Conservation (phyloP, 2,329 filamentous ascomycete species). For the Aspergillus sergii region DNA sequence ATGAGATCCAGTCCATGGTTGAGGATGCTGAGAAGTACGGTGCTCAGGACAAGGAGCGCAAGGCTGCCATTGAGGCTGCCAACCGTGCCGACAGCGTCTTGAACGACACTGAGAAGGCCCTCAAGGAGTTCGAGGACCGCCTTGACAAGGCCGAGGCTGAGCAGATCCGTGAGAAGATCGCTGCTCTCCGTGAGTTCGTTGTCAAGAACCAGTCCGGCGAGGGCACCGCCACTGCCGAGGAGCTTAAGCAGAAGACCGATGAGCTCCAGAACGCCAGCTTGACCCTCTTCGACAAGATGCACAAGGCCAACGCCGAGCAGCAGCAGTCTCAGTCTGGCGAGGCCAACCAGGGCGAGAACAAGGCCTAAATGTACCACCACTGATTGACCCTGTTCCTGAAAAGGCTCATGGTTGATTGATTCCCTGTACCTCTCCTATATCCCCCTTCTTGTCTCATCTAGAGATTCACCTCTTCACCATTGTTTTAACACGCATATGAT, state of each 20-base stretch:
- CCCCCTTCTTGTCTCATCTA: constrained; percentile 25
- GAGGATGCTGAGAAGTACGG: constrained; percentile 96
- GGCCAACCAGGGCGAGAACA: constrained; percentile 64
- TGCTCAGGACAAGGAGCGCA: constrained; percentile 94
- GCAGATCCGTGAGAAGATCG: constrained; percentile 91
- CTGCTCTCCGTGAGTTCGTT: constrained; percentile 81
- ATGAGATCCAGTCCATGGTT: constrained; percentile 97
- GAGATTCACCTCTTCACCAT: constrained; percentile 28
- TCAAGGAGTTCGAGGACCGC: constrained; percentile 94
- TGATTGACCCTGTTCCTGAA: constrained; percentile 18
- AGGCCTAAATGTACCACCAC: constrained; percentile 54
- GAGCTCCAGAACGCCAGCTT: constrained; percentile 94
- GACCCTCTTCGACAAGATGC: constrained; percentile 99
- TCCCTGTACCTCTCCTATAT: constrained; percentile 25
- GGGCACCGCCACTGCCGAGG: constrained; percentile 78
- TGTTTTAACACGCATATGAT: constrained; percentile 34
- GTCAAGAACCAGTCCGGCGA: constrained; percentile 94
- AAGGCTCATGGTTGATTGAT: constrained; percentile 17
- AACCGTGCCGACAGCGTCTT: constrained; percentile 96
- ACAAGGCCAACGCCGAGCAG: constrained; percentile 83
- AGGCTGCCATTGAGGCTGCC: constrained; percentile 90
- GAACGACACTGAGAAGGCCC: constrained; percentile 97
- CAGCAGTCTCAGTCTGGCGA: constrained; percentile 54
- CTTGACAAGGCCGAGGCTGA: constrained; percentile 97
- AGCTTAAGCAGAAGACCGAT: constrained; percentile 98